Evolutionary conservation across 2,329 filamentous ascomycete species (phyloP).

Genomic region (Trichophyton verrucosum): DNA sequence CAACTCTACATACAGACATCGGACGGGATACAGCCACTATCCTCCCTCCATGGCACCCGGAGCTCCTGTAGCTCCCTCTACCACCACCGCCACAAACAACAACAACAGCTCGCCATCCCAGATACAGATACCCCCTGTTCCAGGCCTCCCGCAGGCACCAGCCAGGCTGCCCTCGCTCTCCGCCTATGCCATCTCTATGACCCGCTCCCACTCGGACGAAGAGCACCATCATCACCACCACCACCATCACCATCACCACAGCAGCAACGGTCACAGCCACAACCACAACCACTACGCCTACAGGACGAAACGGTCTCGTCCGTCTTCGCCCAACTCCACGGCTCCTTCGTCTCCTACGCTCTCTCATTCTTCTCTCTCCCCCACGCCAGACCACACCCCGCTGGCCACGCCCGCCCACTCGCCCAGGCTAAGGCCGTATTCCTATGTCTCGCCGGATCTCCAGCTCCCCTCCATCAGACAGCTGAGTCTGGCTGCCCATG

Average conservation of each 20-base stretch:
- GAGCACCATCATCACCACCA: constrained; percentile 40
- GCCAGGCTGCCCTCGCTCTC: constrained; percentile 57
- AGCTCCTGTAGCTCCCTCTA: constrained; percentile 22
- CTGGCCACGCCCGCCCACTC: constrained; percentile 92
- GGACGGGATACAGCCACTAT: constrained; percentile 21
- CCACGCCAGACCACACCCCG: constrained; percentile 96
- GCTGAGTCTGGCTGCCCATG: constrained; percentile 47
- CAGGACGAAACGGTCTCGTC: constrained; percentile 76
- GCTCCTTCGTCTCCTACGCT: constrained; percentile 93
- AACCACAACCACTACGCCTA: constrained; percentile 13
- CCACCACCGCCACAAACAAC: no score
- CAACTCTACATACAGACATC: neutral
- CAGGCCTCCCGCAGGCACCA: neutral
- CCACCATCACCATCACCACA: neutral
- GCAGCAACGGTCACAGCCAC: no score
- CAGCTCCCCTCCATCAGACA: constrained; percentile 80
- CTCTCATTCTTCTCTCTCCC: constrained; percentile 88
- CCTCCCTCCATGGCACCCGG: constrained; percentile 17
- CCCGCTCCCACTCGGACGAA: constrained; percentile 51
- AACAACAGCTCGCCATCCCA: constrained; percentile 12
- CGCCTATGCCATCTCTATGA: constrained; percentile 66
- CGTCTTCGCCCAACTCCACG: constrained; percentile 88
- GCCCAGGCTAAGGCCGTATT: constrained; percentile 71
- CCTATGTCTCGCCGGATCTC: constrained; percentile 45
- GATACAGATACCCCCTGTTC: constrained; percentile 37